A percentile compares a stretch with the other conserved stretches of the same genome.
These are phyloP conservation scores for Beta lomatogona DNA, from an alignment of 179 eudicot species.

Conservation along the genomic window DNA sequence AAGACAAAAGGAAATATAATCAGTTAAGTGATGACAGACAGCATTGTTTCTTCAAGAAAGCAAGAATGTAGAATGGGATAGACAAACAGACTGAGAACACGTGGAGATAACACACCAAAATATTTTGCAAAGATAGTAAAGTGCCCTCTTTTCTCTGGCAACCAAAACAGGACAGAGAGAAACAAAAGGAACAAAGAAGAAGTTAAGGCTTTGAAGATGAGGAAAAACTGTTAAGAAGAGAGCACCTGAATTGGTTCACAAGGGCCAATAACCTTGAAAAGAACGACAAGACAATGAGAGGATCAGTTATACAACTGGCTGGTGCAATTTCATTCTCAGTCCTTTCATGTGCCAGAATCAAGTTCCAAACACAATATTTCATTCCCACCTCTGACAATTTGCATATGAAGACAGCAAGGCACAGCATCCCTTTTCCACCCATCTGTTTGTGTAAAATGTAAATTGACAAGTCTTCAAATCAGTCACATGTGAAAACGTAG, in stretches of 20 bases:
- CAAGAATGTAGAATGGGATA: neutral
- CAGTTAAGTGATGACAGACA: neutral
- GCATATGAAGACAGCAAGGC: neutral
- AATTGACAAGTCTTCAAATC: neutral
- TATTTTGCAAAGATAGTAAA: neutral
- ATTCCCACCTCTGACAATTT: neutral
- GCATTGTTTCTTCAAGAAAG: neutral
- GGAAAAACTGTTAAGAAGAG: neutral
- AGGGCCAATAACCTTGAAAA: neutral
- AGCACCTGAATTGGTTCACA: neutral
- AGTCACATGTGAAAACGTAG: neutral
- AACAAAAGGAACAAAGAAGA: neutral
- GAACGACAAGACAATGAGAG: neutral
- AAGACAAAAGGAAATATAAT: neutral
- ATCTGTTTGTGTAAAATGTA: neutral
- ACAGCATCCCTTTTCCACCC: too few species aligned
- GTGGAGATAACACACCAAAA: neutral
- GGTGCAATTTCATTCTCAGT: neutral
- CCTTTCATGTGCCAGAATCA: neutral
- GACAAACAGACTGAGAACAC: neutral
- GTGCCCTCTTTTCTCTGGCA: neutral
- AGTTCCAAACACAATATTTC: neutral
- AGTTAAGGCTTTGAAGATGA: neutral
- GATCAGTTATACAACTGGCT: neutral
- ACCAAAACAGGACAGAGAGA: neutral